Base-by-base conservation (phyloP, 805 yeast species). In the Metschnikowia henanensis region DNA sequence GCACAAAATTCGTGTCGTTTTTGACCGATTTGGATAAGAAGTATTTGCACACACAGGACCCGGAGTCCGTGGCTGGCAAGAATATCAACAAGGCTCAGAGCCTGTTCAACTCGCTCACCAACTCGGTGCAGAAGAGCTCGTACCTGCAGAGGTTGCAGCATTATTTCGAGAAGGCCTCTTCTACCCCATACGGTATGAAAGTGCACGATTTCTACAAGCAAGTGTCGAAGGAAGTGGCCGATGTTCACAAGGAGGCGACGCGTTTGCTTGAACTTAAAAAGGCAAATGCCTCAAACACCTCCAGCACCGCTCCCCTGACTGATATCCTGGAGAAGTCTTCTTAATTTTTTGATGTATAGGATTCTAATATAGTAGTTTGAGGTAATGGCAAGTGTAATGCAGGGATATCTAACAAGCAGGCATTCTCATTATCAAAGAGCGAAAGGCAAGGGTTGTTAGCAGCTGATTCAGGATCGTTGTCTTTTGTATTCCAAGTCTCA, bases 191-290 rank as follows among this genome's bases (percentile, higher is more conserved):
- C 42, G 94, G 94, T 5, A 61, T 77, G 19, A 81, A 73, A 61
- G 67, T 86, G 36, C 84, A 81, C 54, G 66, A 68, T 9, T 84
- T 81, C 62, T 87, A 86, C 64, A 65, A 75, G 25, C 73, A 60
- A 21, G 73, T 80, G 30, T 76, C 76, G 15, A 70, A 68, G 45
- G 85, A 81, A 51, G 84, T 76, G 1, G 65, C 67, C 41, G 81
- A 80, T 43, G 86, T 86, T 37, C 91, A 87, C 61, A 75, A 71
- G 42, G 92, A 86, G 65, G 95, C 95, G 18, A 72, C 73, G 51
- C 73, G 92, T 55, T 72, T 86, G 58, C 85, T 85, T 17, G 83
- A 77, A 29, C 57, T 83, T 57, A 79, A 83, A 62, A 72, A 71
- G 56, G 56, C 58, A 23, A 49, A 61, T 37, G 47, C 35, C 15